Percentiles rank a stretch among this genome's conserved stretches.
phyloP scores from a whole-genome alignment of 1,139 yeast species.

The Blastobotrys proliferans region DNA sequence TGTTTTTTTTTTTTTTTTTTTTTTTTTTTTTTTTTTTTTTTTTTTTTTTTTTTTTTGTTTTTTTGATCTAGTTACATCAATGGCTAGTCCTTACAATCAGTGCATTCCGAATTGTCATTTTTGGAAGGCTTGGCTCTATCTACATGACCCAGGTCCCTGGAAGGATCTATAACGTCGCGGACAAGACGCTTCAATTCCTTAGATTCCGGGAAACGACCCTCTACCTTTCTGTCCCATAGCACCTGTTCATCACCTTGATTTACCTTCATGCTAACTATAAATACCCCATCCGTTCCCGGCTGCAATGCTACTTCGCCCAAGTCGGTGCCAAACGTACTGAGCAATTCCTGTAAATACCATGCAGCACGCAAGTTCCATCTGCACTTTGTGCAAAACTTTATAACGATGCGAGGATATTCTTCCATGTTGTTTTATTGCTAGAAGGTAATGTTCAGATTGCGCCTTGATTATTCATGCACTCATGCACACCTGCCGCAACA shows the following conservation, averaged over 20 bases:
- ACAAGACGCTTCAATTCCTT: slow-evolving; percentile 54
- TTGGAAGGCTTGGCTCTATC: slow-evolving; percentile 22
- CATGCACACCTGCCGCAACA: too few relatives aligned
- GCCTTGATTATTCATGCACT: too few relatives aligned
- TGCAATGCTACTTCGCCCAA: slow-evolving; percentile 51
- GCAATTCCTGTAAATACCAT: slow-evolving; percentile 61
- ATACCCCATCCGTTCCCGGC: slow-evolving; percentile 54
- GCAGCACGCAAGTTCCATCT: slow-evolving; percentile 65
- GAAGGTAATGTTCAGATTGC: too few relatives aligned
- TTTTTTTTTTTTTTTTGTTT: too few relatives aligned
- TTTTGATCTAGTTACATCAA: not conserved
- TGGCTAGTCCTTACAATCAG: not conserved
- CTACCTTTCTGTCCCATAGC: slow-evolving; percentile 52
- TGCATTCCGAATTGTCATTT: not conserved
- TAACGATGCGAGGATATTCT: slow-evolving; percentile 46
- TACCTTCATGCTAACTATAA: slow-evolving; percentile 37
- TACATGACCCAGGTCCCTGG: slow-evolving; percentile 45
- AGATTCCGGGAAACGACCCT: slow-evolving; percentile 63
- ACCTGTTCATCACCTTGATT: slow-evolving; percentile 20
- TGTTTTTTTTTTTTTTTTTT: too few relatives aligned
- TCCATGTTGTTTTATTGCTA: not conserved
- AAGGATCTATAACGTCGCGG: slow-evolving; percentile 47
- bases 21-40: too few relatives aligned
- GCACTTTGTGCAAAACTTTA: slow-evolving; percentile 57
- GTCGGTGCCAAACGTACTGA: slow-evolving; percentile 52